Base-by-base conservation (phyloP, 2,329 filamentous ascomycete genomes). In the Ilyonectria robusta region DNA sequence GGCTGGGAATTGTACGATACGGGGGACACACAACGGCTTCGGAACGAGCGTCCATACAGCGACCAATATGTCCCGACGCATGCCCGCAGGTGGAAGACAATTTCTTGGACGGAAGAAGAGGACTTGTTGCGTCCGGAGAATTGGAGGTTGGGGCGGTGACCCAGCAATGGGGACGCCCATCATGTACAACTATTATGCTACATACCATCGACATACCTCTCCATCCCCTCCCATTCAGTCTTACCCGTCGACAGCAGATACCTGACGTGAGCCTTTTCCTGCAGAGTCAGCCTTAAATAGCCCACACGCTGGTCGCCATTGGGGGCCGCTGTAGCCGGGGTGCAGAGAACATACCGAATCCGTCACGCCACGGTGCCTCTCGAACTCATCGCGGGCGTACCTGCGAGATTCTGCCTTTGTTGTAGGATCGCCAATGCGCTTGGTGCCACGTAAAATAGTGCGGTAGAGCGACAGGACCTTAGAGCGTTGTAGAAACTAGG, bases 161-260 rank as follows among this genome's bases (percentile, higher is more conserved):
- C 44, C 37, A 26, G 21, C 56, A 42, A 44, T 55, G 56, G 29
- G 62, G 54, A n/a, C 37, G 26, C n/a, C 62, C 65, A 59, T 66
- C 62, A 72, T 79, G 75, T 78, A 78, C 72, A 74, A 76, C 58
- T 75, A 75, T 54, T 72, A 62, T 63, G 62, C 75, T 81, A 83
- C 77, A 81, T 78, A 65, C 78, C 75, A 69, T 72, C 77, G 70
- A 83, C 79, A 76, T 82, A 82, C 71, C 80, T 78, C 78, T 83
- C 88, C 86, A 91, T 90, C 59, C 78, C 83, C 72, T 91, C 87
- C 89, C 89, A 91, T 75, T 91, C 86, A 29, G 88, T 89, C 80
- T 89, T 91, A 59, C 89, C 89, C 4, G 86, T 91, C 10, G 89
- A 90, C 65, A 91, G 78, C 42, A 92, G 84, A 77, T 91, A 91